Evolutionary conservation across 129 eudicot genomes (phyloP), one percentile per base, ranked within the genome.

Genomic region (Mikania micrantha): DNA sequence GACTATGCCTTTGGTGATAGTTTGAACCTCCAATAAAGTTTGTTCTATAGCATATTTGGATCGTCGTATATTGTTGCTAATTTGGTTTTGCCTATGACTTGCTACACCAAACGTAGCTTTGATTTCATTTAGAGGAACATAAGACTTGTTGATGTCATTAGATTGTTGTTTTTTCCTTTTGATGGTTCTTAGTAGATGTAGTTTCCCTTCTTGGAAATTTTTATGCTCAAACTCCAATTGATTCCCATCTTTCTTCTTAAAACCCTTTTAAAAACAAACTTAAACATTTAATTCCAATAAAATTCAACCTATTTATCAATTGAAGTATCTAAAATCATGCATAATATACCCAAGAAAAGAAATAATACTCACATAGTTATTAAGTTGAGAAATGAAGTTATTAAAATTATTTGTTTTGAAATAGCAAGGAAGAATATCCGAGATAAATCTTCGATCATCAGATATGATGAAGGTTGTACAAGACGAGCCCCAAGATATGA

Each of bases 401-500:
- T 52, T 65, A 39, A 73, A 39, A 25, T 20, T 25, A 16, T 5
- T 39, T 4, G 21, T 52, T 39, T 39, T 64, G 17, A 65, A 50
- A 66, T 73, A 50, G 44, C 21, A 16, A 1, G 72, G 78, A 17
- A 73, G 71, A 53, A 52, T 73, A 42, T 73, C 45, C 5, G 4
- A 24, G 13, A 21, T 54, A 15, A 64, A 73, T 17, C 32, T 52
- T 16, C 2, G 45, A 38, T 73, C 72, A 38, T 64, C 66, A 2
- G 41, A 65, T 50, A 64, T 39, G 57, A 73, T 52, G 49, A 74
- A 74, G 4, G 72, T 64, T 44, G 25, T 52, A 15, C 11, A 19
- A 74, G 65, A 17, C 5, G 45, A 56, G 13, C 72, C 65, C 72
- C 65, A 74, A 25, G 78, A 65, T 52, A 74, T 74, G 59, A 65